A percentile compares a stretch with the other conserved stretches of the same genome.
Conservation (phyloP, 2,329 filamentous ascomycete species). For the Aspergillus aculeatus region DNA sequence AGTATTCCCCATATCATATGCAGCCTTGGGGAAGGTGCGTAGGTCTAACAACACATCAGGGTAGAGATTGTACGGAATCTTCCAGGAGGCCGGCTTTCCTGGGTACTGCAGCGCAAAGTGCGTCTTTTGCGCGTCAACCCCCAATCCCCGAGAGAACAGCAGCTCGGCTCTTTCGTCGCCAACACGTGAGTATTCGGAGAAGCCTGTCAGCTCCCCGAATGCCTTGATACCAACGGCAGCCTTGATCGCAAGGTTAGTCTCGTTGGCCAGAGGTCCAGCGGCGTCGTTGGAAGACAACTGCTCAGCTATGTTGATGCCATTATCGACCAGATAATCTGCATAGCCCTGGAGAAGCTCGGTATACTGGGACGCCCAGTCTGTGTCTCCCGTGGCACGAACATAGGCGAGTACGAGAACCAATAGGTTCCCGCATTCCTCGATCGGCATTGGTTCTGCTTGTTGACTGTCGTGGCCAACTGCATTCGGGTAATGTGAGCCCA, state of each 20-base stretch:
- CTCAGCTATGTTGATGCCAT: conserved; percentile 39
- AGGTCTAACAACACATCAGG: conserved; percentile 42
- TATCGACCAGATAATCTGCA: conserved; percentile 44
- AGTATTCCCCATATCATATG: conserved; percentile 36
- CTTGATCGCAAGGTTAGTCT: conserved; percentile 50
- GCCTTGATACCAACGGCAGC: conserved; percentile 49
- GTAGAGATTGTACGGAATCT: conserved; percentile 44
- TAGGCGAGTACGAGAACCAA: conserved; percentile 42
- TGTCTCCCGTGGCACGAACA: conserved; percentile 40
- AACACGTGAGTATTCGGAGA: conserved; percentile 37
- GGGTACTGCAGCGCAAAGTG: conserved; percentile 46
- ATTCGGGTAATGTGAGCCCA: conserved; percentile 44
- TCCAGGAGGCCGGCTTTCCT: conserved; percentile 33
- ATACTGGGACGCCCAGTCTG: conserved; percentile 38
- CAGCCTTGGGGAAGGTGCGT: conserved; percentile 36
- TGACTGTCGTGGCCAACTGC: conserved; percentile 42
- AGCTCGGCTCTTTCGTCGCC: conserved; percentile 37
- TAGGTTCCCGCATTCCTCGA: conserved; percentile 44
- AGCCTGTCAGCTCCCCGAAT: conserved; percentile 41
- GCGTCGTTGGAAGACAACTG: conserved; percentile 48
- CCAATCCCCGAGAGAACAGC: conserved; percentile 36
- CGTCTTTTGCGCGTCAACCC: conserved; percentile 35
- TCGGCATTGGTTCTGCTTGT: conserved; percentile 43
- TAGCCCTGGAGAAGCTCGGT: conserved; percentile 36
- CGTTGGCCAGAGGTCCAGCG: conserved; percentile 41